Conservation (phyloP, 495 filamentous ascomycete species). For the Penicillium herquei region DNA sequence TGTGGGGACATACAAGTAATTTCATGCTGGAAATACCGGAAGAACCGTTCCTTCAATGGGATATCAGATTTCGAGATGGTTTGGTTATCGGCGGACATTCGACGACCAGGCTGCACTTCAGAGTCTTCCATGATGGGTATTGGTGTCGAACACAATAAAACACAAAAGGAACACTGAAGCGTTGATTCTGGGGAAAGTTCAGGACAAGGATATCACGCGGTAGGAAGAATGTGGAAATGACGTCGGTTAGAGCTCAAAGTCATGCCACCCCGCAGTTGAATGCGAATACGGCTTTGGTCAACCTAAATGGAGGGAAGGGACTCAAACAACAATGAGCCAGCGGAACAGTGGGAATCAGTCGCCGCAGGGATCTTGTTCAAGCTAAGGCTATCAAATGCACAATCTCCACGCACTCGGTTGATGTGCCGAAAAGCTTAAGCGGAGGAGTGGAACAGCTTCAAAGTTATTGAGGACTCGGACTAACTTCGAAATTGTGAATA, state of each 20-base stretch:
- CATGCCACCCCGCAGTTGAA: conserved; percentile 22
- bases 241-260: conserved; percentile 24
- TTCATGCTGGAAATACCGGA: conserved; percentile 73
- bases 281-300: background rate
- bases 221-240: conserved; percentile 24
- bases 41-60: conserved; percentile 69
- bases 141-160: background rate
- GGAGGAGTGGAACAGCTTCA: background rate
- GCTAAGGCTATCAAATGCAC: conserved; percentile 7
- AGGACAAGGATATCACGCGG: conserved; percentile 8
- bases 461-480: background rate
- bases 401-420: conserved; percentile 14
- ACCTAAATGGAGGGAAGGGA: too few species aligned
- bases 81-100: conserved; percentile 42
- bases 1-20: conserved; percentile 55
- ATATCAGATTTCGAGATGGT: conserved; percentile 42
- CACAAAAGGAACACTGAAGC: background rate
- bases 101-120: conserved; percentile 29
- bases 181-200: background rate
- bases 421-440: background rate
- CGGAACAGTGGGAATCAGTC: background rate
- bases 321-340: too few species aligned
- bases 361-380: background rate
- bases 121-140: conserved; percentile 31
- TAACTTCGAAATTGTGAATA: too few species aligned